Evolutionary conservation across 352 stramenopile species (phyloP).

Genomic region (Peronosclerospora sorghi): DNA sequence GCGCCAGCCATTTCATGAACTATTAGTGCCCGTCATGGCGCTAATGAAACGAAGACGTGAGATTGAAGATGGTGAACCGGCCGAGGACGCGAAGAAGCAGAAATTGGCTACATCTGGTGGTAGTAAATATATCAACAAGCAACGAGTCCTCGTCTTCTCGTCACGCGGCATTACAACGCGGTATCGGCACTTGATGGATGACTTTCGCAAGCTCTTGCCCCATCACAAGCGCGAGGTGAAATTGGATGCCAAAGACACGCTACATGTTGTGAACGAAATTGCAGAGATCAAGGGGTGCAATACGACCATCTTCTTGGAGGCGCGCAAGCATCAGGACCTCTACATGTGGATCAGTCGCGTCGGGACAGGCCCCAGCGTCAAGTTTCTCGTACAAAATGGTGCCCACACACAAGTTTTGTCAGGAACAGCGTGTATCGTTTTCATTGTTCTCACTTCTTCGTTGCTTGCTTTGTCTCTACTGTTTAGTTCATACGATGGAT

Average conservation of each 20-base stretch:
- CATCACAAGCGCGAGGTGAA: slow-evolving; percentile 99
- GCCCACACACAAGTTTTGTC: too few relatives aligned
- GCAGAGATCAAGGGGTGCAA: slow-evolving; percentile 98
- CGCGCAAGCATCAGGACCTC: slow-evolving; percentile 94
- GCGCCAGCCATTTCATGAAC: slow-evolving; percentile 14
- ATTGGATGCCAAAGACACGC: slow-evolving; percentile 90
- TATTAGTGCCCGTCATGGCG: slow-evolving; percentile 11
- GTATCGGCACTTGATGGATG: slow-evolving; percentile 97
- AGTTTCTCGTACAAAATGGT: slow-evolving; percentile 97
- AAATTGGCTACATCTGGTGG: slow-evolving; percentile 19
- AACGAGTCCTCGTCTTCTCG: slow-evolving; percentile 88
- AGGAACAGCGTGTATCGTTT: too few relatives aligned
- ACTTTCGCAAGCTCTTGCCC: slow-evolving; percentile 95
- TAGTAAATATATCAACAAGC: slow-evolving; percentile 84
- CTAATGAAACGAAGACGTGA: slow-evolving; percentile 37
- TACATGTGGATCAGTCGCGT: slow-evolving; percentile 98
- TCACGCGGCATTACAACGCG: slow-evolving; percentile 89
- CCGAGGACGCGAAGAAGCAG: slow-evolving; percentile 27
- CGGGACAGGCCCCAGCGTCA: slow-evolving; percentile 90
- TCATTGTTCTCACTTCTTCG: too few relatives aligned
- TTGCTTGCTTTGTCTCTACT: neutral
- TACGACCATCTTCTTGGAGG: slow-evolving; percentile 93
- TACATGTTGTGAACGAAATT: slow-evolving; percentile 97
- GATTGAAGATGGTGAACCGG: slow-evolving; percentile 22
- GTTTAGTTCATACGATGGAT: slow-evolving; percentile 97